Evolutionary conservation across 1,139 yeast genomes (phyloP).

Genomic region (Pichia sp.): DNA sequence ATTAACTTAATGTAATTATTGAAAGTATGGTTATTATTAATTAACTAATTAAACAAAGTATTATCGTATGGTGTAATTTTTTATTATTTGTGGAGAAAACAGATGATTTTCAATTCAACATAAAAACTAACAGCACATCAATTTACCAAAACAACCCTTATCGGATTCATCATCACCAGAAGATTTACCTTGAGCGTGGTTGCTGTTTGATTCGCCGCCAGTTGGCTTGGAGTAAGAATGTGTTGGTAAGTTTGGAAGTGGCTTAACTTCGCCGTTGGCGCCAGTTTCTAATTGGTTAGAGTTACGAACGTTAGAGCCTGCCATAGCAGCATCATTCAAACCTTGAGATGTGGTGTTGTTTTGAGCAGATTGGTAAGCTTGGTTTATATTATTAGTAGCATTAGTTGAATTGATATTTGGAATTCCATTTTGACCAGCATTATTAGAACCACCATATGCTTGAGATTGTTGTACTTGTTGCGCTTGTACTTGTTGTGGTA

Average conservation of each 20-base stretch:
- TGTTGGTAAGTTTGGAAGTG: conserved; percentile 33
- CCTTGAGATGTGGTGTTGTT: background rate
- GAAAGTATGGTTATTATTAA: too few relatives aligned
- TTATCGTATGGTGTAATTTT: background rate
- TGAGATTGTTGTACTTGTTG: conserved; percentile 11
- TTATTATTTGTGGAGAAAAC: too few relatives aligned
- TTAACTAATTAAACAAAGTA: background rate
- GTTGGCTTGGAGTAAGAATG: conserved; percentile 19
- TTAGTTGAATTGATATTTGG: conserved; percentile 2
- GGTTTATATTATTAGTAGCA: conserved; percentile 2
- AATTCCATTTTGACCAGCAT: conserved; percentile 12
- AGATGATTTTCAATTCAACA: too few relatives aligned
- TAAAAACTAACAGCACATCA: conserved; percentile 22
- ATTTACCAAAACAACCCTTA: conserved; percentile 28
- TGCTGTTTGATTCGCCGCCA: conserved; percentile 18
- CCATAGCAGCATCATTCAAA: conserved; percentile 1
- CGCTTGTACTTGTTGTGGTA: conserved; percentile 18
- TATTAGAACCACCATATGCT: conserved; percentile 8
- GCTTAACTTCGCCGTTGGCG: conserved; percentile 25
- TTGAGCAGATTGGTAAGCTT: background rate
- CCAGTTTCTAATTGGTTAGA: conserved; percentile 4
- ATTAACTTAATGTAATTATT: too few relatives aligned
- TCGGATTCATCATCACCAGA: conserved; percentile 23
- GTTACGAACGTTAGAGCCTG: conserved; percentile 1
- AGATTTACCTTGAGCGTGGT: conserved; percentile 15